Base-by-base conservation (phyloP, 129 eudicot genomes). In the Tagetes patula region DNA sequence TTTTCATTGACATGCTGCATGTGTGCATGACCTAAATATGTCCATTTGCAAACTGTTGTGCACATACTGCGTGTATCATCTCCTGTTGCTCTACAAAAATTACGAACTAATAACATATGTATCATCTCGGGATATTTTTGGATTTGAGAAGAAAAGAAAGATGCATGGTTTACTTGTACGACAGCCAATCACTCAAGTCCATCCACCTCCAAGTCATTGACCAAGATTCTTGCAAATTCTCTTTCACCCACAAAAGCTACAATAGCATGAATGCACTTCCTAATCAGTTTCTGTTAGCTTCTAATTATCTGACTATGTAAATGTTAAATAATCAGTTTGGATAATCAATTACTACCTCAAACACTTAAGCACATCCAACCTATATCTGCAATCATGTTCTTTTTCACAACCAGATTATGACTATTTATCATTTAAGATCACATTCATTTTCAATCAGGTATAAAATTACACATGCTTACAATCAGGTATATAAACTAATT, bases 31-130 rank as follows among this genome's bases (percentile, higher is more conserved):
- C 99, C 99, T 43, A 95, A 84, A 82, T 95, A 95, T 3, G 97
- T 90, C 99, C 99, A 95, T 82, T 95, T 95, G 91, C 99, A 95
- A 41, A 88, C 97, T 41, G 99, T 95, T 62, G 99, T 90, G 84
- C 97, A 95, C 80, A 95, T 77, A 81, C 99, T 95, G 64, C 99
- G 81, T 31, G 99, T 95, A 77, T 95, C 99, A 82, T 95, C 99
- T 74, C 96, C 96, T 67, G 99, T 90, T 73, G 97, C 99, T 78
- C 99, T 95, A 81, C 30, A 32, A n/a, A 75, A 77, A 82, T 66
- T 20, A 20, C 27, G 27, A 20, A 20, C 27, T 20, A 20, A 20
- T 20, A 20, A 20, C 27, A 20, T 20, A 20, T 20, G 27, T 20
- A 20, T 20, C 27, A 20, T 20, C 27, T 20, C 27, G 45, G 13